Conservation (phyloP, 768 basidiomycete genomes). For the Cubamyces sp. region DNA sequence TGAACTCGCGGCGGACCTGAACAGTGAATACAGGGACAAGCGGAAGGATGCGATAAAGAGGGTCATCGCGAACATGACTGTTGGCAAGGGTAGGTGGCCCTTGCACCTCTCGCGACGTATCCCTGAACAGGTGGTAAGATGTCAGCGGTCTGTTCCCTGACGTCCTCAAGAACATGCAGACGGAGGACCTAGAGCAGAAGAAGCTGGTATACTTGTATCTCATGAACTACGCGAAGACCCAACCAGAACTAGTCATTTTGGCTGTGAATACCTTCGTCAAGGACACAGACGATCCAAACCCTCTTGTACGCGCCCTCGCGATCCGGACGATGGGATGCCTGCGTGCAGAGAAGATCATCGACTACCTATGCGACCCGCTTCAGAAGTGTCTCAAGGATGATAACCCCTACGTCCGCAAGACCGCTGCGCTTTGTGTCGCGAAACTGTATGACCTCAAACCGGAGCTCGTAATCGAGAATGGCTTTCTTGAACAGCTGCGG, state of each 20-base stretch:
- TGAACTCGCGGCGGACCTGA: slow-evolving; percentile 95
- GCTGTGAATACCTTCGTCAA: slow-evolving; percentile 99
- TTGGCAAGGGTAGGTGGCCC: slow-evolving; percentile 81
- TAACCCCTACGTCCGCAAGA: slow-evolving; percentile 98
- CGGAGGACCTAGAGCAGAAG: slow-evolving; percentile 99
- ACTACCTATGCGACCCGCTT: slow-evolving; percentile 95
- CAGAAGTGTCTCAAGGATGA: slow-evolving; percentile 92
- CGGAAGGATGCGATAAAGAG: slow-evolving; percentile 98
- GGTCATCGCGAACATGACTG: slow-evolving; percentile 98
- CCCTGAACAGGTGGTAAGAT: slow-evolving; percentile 47
- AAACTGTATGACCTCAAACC: slow-evolving; percentile 98
- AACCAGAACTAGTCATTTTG: slow-evolving; percentile 97
- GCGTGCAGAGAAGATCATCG: slow-evolving; percentile 98
- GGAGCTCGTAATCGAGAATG: slow-evolving; percentile 91
- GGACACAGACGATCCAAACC: slow-evolving; percentile 96
- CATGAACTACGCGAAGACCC: slow-evolving; percentile 99
- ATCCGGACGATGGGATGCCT: slow-evolving; percentile 98
- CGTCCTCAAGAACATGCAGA: slow-evolving; percentile 99
- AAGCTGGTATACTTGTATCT: slow-evolving; percentile 99
- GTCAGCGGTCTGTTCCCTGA: slow-evolving; percentile 96
- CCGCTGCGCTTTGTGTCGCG: slow-evolving; percentile 94
- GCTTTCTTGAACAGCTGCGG: slow-evolving; percentile 84
- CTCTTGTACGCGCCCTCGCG: slow-evolving; percentile 92
- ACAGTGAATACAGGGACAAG: slow-evolving; percentile 94
- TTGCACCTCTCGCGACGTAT: background rate